A percentile compares a stretch with the other conserved stretches of the same genome.
These are phyloP conservation scores for Pythium myriotylum DNA, from an alignment of 352 stramenopile genomes.

Conservation along the genomic window DNA sequence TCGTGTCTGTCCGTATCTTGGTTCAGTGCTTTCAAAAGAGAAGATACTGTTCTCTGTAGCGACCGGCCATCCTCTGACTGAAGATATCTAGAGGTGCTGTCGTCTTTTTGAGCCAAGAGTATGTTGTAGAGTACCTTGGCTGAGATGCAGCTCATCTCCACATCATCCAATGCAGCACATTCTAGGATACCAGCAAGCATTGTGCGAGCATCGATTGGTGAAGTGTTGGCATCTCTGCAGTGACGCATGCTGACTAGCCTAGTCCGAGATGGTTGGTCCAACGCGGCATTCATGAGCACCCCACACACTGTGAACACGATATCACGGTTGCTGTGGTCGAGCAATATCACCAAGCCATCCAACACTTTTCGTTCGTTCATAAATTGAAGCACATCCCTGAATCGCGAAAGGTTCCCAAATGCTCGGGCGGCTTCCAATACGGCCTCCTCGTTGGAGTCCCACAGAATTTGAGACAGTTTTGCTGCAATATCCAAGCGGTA, in stretches of 20 bases:
- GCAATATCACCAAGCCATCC: constrained; percentile 69
- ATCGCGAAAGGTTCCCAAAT: constrained; percentile 86
- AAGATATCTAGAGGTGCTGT: background rate
- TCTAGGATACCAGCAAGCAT: constrained; percentile 60
- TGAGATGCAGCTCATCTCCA: constrained; percentile 75
- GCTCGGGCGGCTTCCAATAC: constrained; percentile 81
- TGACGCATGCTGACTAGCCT: constrained; percentile 39
- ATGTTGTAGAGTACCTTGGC: constrained; percentile 88
- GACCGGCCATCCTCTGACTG: constrained; percentile 4
- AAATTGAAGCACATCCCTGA: constrained; percentile 58
- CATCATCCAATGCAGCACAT: constrained; percentile 56
- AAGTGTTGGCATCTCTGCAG: constrained; percentile 7
- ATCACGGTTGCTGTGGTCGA: constrained; percentile 78
- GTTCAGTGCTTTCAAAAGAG: constrained; percentile 33
- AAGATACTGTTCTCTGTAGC: constrained; percentile 35
- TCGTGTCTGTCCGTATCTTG: constrained; percentile 23
- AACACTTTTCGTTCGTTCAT: constrained; percentile 68
- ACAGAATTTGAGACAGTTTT: constrained; percentile 51
- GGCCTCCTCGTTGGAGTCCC: constrained; percentile 79
- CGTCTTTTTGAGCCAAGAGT: constrained; percentile 36
- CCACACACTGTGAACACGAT: constrained; percentile 81
- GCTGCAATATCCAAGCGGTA: constrained; percentile 46
- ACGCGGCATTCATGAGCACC: constrained; percentile 83
- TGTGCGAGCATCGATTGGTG: constrained; percentile 37
- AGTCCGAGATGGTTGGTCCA: constrained; percentile 44